phyloP scores from a whole-genome alignment of 1,284 basidiomycete genomes.

The Rhizoctonia solani region DNA sequence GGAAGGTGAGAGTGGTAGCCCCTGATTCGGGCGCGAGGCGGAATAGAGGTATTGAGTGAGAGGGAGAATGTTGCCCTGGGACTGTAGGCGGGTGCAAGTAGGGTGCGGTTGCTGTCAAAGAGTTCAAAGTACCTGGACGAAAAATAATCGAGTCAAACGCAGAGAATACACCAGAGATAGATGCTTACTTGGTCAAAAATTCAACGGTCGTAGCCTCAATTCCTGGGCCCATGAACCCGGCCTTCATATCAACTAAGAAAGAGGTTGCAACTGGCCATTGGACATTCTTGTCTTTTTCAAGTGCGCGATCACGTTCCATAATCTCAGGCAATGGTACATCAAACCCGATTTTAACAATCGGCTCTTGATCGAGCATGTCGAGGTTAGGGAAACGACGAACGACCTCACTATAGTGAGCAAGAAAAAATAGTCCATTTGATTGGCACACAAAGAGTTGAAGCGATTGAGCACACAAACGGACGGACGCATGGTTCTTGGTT shows the following conservation, averaged over 20 bases:
- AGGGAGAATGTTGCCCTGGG: conserved; percentile 87
- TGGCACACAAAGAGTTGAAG: neutral
- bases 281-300: neutral
- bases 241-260: conserved; percentile 73
- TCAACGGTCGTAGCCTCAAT: conserved; percentile 66
- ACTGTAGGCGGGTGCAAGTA: conserved; percentile 77
- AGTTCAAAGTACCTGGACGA: conserved; percentile 77
- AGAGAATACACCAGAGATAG: neutral
- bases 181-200: conserved; percentile 73
- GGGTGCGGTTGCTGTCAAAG: conserved; percentile 77
- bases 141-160: conserved; percentile 33
- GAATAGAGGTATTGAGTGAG: conserved; percentile 80
- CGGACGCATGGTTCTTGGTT: neutral
- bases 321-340: conserved; percentile 56
- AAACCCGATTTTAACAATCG: conserved; percentile 74
- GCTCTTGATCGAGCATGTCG: conserved; percentile 73
- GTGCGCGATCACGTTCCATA: conserved; percentile 2
- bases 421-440: conserved; percentile 1
- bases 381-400: conserved; percentile 69
- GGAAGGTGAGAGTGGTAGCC: conserved; percentile 70
- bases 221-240: conserved; percentile 71
- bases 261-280: conserved; percentile 51
- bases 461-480: conserved; percentile 28
- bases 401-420: conserved; percentile 62
- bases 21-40: conserved; percentile 68